Evolutionary conservation across 306 rosid species (phyloP), one percentile per base, ranked within the genome.

Genomic region (Casuarina cunninghamiana): DNA sequence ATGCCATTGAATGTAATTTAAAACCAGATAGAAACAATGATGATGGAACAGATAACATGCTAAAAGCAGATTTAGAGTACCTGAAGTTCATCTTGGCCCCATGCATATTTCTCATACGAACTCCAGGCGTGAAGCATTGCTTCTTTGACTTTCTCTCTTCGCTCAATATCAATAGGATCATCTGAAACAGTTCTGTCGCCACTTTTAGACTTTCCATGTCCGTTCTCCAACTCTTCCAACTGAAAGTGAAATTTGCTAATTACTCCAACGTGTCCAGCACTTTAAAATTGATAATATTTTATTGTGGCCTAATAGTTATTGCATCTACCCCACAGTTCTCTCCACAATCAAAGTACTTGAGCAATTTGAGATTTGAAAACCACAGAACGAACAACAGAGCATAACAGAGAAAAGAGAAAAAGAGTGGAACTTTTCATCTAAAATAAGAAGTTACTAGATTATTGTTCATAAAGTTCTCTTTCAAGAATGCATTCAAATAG

Each of bases 61-160:
- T 26, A 37, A 54, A 43, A 48, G 71, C 66, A n/a, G 41, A 38
- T 42, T 63, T 71, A 39, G 67, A n/a, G 58, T 80, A 93, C 99
- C 96, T 95, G 99, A 84, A 96, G 98, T 88, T 96, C 99, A 79
- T 96, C 99, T 79, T 93, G 93, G 57, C 98, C 99, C 99, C 99
- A 96, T 12, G 99, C 98, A 82, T 87, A 96, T 72, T 89, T 91
- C 85, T 88, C 98, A 54, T 96, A 96, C 73, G 99, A 96, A 84
- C 84, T 87, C 99, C 99, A 96, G 58, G 99, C 98, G 73, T 93
- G 99, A 78, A 90, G 79, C 97, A 91, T 93, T 74, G 99, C 99
- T 77, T 96, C 99, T 79, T 90, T 96, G 44, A 96, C 99, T 78
- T 90, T 96, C 76, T 90, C 91, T 86, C 94, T 86, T 80, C 99